Base-by-base conservation (phyloP, 768 basidiomycete genomes). In the Psilocybe azurescens region DNA sequence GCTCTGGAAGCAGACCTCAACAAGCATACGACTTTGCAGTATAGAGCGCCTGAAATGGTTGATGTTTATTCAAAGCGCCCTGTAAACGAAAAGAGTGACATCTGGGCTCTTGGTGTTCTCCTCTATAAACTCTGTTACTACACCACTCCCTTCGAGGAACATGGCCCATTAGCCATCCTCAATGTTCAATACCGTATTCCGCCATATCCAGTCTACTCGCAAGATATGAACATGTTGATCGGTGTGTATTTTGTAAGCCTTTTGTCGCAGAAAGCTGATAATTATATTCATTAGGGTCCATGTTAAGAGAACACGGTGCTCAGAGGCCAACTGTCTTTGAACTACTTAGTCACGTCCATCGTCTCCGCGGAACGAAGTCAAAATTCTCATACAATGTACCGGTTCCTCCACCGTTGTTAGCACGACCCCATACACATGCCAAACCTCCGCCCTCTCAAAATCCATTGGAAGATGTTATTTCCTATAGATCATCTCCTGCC, bases 101-200 rank as follows among this genome's bases (percentile, higher is more conserved):
- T 99, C 0, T 99, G 97, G 97, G 97, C 97, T 0, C 83, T 99
- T 24, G 97, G 97, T 24, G 95, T 99, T 14, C 79, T 99, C 62
- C 83, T 99, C 13, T 99, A 98, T 81, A 99, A 99, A 80, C 86
- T 99, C 13, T 99, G 97, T 75, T 99, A 98, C 77, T 99, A 99
- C 75, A 99, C 96, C 0, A 99, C 97, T 0, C 97, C 97, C 0
- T 99, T 99, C 70, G 97, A 99, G 75, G 97, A 98, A 71, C 95
- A 98, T 68, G 97, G 97, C 0, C 93, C 94, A 2, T 79, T 99
- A 55, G 97, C 97, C 2, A 99, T 99, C 64, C 81, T 99, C 65
- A 98, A 98, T 70, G 96, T 96, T 38, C 94, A 96, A 70, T 99
- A 98, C 75, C 90, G 89, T 66, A 91, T 92, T 51, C 95, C 94